Conservation (phyloP, 768 basidiomycete genomes). For the Boletales sp. region DNA sequence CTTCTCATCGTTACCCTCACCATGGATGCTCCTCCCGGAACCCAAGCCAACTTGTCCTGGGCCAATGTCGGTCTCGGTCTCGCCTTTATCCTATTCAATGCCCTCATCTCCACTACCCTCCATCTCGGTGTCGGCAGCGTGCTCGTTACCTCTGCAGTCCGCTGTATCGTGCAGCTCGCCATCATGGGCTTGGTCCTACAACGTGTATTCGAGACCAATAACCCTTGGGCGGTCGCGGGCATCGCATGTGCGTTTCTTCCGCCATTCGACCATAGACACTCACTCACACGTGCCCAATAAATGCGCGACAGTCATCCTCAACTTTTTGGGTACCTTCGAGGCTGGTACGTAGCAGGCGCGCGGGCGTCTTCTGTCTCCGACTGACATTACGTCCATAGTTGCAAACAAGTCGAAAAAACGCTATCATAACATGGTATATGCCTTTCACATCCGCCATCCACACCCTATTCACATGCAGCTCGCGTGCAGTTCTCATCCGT, state of each 20-base stretch:
- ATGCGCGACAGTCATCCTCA: slow-evolving; percentile 52
- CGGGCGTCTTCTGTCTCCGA: neutral
- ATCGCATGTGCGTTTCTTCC: slow-evolving; percentile 57
- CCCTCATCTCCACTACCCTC: slow-evolving; percentile 57
- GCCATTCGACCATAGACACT: neutral
- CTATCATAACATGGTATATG: slow-evolving; percentile 65
- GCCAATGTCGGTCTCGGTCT: slow-evolving; percentile 74
- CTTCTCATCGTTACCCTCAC: neutral
- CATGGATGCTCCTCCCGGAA: slow-evolving; percentile 31
- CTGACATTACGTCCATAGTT: slow-evolving; percentile 38
- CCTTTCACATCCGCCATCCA: neutral
- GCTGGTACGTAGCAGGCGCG: slow-evolving; percentile 45
- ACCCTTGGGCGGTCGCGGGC: slow-evolving; percentile 68
- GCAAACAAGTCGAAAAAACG: slow-evolving; percentile 76
- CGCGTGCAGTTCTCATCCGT: slow-evolving; percentile 55
- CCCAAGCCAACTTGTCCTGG: slow-evolving; percentile 49
- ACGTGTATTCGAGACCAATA: slow-evolving; percentile 70
- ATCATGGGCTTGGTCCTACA: slow-evolving; percentile 69
- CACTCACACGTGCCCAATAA: neutral
- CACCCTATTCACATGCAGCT: neutral
- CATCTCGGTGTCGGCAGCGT: slow-evolving; percentile 67
- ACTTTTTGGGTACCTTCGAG: slow-evolving; percentile 74
- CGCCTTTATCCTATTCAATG: slow-evolving; percentile 71
- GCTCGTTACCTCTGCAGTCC: slow-evolving; percentile 62
- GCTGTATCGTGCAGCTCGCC: slow-evolving; percentile 77